phyloP scores from a whole-genome alignment of 768 basidiomycete species.

The Chalciporus pseudorubinellus region DNA sequence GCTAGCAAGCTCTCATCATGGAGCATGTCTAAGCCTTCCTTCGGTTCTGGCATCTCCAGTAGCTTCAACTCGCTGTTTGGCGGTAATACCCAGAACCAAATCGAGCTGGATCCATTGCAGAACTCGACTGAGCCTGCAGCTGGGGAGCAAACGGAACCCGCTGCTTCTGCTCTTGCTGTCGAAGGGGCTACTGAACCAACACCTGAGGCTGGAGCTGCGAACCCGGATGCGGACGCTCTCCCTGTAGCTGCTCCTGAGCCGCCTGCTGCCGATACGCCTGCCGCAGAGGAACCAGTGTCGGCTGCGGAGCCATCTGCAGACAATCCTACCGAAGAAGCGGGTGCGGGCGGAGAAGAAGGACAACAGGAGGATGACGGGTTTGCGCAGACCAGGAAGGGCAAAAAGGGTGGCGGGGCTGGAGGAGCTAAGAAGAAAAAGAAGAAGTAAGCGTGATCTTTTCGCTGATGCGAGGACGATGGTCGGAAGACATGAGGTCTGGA shows the following conservation, averaged over 20 bases:
- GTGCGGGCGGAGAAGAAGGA: slow-evolving; percentile 8
- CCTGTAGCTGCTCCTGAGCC: not conserved
- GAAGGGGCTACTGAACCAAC: not conserved
- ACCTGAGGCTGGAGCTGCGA: not conserved
- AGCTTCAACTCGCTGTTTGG: slow-evolving; percentile 2
- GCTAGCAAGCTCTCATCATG: not conserved
- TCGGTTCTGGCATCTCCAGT: not conserved
- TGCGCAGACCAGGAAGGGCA: not conserved
- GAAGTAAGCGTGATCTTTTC: slow-evolving; percentile 1
- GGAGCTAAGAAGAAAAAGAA: slow-evolving; percentile 16
- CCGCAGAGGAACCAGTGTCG: not conserved
- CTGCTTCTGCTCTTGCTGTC: not conserved
- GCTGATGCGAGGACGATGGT: too few species aligned
- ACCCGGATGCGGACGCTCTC: not conserved
- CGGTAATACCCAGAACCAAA: not conserved
- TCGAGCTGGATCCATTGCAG: not conserved
- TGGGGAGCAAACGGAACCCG: not conserved
- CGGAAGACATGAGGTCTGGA: too few species aligned
- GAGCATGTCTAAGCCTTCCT: not conserved
- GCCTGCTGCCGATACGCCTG: not conserved
- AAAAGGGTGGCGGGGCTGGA: not conserved
- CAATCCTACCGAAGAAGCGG: slow-evolving; percentile 4
- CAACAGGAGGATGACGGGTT: not conserved
- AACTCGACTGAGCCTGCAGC: not conserved
- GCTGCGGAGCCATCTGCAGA: slow-evolving; percentile 11